A percentile compares a stretch with the other conserved stretches of the same genome.
Conservation (phyloP, 129 eudicot species). For the Helichrysum umbraculigerum region DNA sequence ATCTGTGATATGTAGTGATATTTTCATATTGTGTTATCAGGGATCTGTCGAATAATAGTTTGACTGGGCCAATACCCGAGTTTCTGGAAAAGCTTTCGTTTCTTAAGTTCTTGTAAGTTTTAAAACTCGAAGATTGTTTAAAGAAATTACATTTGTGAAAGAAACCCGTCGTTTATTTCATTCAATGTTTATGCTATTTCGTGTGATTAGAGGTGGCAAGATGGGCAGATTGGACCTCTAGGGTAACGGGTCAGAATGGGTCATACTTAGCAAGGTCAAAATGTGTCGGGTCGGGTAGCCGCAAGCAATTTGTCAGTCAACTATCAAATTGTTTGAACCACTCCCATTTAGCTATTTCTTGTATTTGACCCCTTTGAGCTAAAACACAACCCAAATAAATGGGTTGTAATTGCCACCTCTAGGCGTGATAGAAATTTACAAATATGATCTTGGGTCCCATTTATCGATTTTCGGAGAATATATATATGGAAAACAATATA, state of each 20-base stretch:
- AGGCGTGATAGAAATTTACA: not conserved
- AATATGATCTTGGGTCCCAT: not conserved
- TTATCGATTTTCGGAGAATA: not conserved
- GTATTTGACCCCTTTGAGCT: not conserved
- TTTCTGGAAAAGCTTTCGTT: slow-evolving; percentile 29
- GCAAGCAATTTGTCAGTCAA: no score
- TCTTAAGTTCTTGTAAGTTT: slow-evolving; percentile 35
- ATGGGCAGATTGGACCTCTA: not conserved
- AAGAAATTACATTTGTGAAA: slow-evolving; percentile 1
- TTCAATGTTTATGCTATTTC: not conserved
- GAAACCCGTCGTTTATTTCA: not conserved
- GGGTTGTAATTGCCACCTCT: not conserved
- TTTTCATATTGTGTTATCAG: slow-evolving; percentile 19
- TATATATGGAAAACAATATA: not conserved
- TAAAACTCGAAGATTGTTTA: not conserved
- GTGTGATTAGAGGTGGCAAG: not conserved
- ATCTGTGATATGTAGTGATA: slow-evolving; percentile 8
- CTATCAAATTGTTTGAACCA: not conserved
- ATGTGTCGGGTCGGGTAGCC: no score
- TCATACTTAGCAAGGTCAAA: no score
- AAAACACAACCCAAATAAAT: not conserved
- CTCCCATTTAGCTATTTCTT: not conserved
- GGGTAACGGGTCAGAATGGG: not conserved
- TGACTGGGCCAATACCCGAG: slow-evolving; percentile 39
- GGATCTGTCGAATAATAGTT: slow-evolving; percentile 41